A percentile compares a stretch with the other conserved stretches of the same genome.
These are phyloP conservation scores for Isatis lusitanica DNA, from an alignment of 441 rosid genomes.

Conservation along the genomic window DNA sequence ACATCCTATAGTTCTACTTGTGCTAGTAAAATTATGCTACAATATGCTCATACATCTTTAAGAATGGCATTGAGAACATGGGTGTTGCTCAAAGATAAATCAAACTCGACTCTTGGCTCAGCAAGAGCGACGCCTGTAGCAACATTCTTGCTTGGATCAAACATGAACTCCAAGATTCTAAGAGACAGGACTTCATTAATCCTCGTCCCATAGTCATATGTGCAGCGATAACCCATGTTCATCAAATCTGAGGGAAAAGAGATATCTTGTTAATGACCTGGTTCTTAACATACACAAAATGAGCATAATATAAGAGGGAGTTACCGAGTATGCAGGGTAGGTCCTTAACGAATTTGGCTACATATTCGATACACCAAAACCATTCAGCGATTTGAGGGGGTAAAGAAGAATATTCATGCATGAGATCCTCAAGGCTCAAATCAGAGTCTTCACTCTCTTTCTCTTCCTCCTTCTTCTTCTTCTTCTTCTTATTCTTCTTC, in stretches of 20 bases:
- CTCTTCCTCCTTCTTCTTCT: background rate
- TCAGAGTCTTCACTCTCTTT: background rate
- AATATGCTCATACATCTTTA: background rate
- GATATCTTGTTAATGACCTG: background rate
- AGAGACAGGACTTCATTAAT: slow-evolving; percentile 1
- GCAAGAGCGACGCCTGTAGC: background rate
- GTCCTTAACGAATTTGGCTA: slow-evolving; percentile 31
- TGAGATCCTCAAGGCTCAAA: slow-evolving; percentile 27
- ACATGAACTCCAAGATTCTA: background rate
- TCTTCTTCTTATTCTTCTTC: background rate
- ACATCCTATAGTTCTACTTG: background rate
- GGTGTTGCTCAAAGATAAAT: slow-evolving; percentile 1
- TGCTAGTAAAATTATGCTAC: background rate
- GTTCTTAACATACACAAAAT: background rate
- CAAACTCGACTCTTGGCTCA: slow-evolving; percentile 7
- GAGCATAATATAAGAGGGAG: background rate
- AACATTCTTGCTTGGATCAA: slow-evolving; percentile 1
- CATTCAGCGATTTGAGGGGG: slow-evolving; percentile 30
- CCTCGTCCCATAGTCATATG: background rate
- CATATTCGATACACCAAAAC: slow-evolving; percentile 36
- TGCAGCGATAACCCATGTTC: background rate
- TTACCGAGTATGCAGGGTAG: slow-evolving; percentile 16
- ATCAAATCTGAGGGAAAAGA: background rate
- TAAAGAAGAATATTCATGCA: slow-evolving; percentile 20
- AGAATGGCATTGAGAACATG: background rate